Evolutionary conservation across 2,329 filamentous ascomycete species (phyloP), one percentile per base, ranked within the genome.

Genomic region (Emmonsiellopsis sp.): DNA sequence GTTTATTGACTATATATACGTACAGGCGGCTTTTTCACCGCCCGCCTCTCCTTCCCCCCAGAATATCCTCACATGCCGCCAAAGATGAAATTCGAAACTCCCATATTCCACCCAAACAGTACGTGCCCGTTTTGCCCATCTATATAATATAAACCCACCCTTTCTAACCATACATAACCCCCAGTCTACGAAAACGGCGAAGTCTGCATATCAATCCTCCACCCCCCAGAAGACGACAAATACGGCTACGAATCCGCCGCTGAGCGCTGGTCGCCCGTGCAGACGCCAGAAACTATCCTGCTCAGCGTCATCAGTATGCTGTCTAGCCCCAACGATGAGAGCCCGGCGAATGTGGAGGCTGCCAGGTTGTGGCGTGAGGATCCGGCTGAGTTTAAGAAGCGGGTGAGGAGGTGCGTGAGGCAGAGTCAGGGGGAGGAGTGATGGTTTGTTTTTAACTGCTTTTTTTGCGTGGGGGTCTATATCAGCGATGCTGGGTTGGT

Each of bases 191-290:
- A 82, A 7, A 83, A 82, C 66, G 93, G 93, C 64, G 83, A 86
- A 60, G 88, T 98, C 54, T 98, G 93, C 78, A 97, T 98, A 70
- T 94, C 88, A 43, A 98, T 98, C 73, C 79, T 98, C 42, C 93
- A 98, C 70, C 88, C 92, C 10, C 92, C 93, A 4, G 91, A 89
- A 73, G 91, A 96, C 65, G 93, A 98, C 67, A 84, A 88, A 66
- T 93, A 87, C 71, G 92, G 92, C 51, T 98, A 98, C 75, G 93
- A 98, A 72, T 81, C 81, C 30, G 91, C 90, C 13, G 79, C 83
- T 32, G 93, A 98, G 78, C 83, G 93, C 56, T 98, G 93, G 93
- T 87, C 82, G 55, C 93, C 93, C 31, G 92, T 97, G 2, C 93
- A 97, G 72, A 91, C 87, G 10, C 91, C 92, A 51, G 92, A 96